Evolutionary conservation across 306 rosid species (phyloP).

Genomic region (Rosa lucieae): DNA sequence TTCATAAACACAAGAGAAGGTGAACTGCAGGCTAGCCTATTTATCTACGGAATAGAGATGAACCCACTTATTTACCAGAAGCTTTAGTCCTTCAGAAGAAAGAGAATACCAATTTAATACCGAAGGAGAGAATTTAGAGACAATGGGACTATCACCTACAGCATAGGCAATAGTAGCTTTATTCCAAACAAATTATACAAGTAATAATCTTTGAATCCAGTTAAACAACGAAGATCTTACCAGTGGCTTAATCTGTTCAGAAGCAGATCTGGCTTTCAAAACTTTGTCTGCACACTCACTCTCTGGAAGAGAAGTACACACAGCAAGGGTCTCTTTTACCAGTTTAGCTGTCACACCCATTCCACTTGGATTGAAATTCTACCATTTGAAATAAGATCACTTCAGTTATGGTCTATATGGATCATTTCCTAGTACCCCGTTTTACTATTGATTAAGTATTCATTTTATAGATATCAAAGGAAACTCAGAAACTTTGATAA

Average conservation of each 20-base stretch:
- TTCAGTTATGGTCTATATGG: constrained; percentile 20
- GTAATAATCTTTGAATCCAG: neutral
- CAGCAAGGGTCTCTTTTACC: constrained; percentile 41
- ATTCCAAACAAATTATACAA: constrained; percentile 3
- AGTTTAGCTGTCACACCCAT: constrained; percentile 41
- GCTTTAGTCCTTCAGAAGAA: neutral
- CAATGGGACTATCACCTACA: neutral
- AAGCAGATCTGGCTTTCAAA: constrained; percentile 39
- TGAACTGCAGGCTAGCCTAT: neutral
- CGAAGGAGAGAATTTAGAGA: neutral
- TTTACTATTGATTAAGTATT: neutral
- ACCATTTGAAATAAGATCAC: constrained; percentile 22
- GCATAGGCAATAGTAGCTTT: neutral
- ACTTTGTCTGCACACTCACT: constrained; percentile 36
- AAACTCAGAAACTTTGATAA: neutral
- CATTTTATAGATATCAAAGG: neutral
- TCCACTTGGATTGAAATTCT: constrained; percentile 59
- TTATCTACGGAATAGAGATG: neutral
- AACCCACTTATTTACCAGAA: neutral
- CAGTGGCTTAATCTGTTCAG: constrained; percentile 44
- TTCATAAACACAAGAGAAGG: neutral
- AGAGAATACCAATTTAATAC: neutral
- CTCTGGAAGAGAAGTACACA: constrained; percentile 39
- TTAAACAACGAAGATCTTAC: constrained; percentile 43
- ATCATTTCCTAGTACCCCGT: neutral